phyloP scores from a whole-genome alignment of 2,329 filamentous ascomycete species.

The Penicillium sp. region DNA sequence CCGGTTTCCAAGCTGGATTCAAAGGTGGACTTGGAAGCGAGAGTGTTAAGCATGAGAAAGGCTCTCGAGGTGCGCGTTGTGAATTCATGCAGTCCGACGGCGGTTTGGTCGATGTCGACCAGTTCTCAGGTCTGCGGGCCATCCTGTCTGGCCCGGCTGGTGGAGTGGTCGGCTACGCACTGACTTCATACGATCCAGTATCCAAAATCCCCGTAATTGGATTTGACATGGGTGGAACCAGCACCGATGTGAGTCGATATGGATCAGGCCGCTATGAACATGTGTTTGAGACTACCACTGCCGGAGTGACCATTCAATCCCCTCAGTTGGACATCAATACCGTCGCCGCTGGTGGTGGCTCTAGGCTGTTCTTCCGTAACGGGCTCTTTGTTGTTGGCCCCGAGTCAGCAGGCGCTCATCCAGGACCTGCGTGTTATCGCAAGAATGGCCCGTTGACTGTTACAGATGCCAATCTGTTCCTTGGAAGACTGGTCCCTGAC shows the following conservation, averaged over 20 bases:
- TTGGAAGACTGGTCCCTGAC: constrained; percentile 79
- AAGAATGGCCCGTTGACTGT: constrained; percentile 88
- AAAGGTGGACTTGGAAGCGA: constrained; percentile 75
- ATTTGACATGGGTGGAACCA: constrained; percentile 92
- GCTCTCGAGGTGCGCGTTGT: constrained; percentile 71
- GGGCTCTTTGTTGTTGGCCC: constrained; percentile 77
- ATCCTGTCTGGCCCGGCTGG: constrained; percentile 91
- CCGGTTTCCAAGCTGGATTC: constrained; percentile 78
- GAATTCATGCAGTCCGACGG: constrained; percentile 96
- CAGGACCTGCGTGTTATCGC: constrained; percentile 86
- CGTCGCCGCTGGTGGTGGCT: constrained; percentile 83
- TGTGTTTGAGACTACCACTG: constrained; percentile 88
- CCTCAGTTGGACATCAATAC: constrained; percentile 91
- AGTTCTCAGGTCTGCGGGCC: constrained; percentile 79
- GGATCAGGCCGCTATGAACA: constrained; percentile 83
- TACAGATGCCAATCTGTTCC: constrained; percentile 88
- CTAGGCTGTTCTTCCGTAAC: constrained; percentile 49
- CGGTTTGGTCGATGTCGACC: constrained; percentile 52
- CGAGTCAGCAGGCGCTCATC: constrained; percentile 84
- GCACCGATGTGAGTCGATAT: constrained; percentile 85
- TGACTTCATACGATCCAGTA: constrained; percentile 79
- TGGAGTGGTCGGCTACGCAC: constrained; percentile 86
- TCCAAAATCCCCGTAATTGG: constrained; percentile 83
- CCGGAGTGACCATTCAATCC: constrained; percentile 84
- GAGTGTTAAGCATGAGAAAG: constrained; percentile 68